These are phyloP conservation scores for Volvariella volvacea DNA, from an alignment of 1,284 basidiomycete species.

Conservation along the genomic window DNA sequence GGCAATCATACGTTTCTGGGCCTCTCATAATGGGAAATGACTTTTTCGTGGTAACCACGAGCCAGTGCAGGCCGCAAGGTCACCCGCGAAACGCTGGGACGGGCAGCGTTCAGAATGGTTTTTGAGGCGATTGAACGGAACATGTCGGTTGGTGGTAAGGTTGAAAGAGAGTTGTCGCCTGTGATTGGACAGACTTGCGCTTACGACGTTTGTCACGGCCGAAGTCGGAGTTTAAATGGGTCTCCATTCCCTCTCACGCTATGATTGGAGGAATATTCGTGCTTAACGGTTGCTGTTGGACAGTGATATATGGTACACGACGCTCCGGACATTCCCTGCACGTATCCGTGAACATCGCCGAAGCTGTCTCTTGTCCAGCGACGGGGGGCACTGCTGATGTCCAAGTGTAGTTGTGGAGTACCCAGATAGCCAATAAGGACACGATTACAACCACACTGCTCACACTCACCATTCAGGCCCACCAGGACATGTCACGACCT, in stretches of 20 bases:
- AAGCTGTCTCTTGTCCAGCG: too few species aligned
- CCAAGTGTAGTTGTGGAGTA: too few species aligned
- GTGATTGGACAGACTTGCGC: conserved; percentile 3
- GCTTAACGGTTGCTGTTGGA: too few species aligned
- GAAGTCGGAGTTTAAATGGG: conserved; percentile 8
- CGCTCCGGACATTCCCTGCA: too few species aligned
- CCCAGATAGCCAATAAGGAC: too few species aligned
- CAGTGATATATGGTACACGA: too few species aligned
- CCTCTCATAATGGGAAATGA: conserved; percentile 93
- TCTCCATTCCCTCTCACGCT: not conserved
- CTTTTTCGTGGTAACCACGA: conserved; percentile 86
- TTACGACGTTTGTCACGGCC: conserved; percentile 6
- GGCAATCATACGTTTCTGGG: conserved; percentile 79
- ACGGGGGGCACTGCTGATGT: too few species aligned
- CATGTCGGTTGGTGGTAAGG: conserved; percentile 45
- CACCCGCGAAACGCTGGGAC: conserved; percentile 34
- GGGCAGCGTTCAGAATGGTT: conserved; percentile 39
- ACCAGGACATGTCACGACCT: conserved; percentile 49
- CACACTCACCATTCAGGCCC: not conserved
- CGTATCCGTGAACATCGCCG: too few species aligned
- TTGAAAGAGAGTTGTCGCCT: conserved; percentile 15
- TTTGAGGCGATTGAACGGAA: conserved; percentile 56
- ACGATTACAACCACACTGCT: too few species aligned
- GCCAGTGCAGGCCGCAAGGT: conserved; percentile 40
- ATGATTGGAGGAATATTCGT: too few species aligned